Percentiles rank a stretch among this genome's conserved stretches.
These are phyloP conservation scores for Lagerstroemia speciosa DNA, from an alignment of 345 rosid genomes.

Conservation along the genomic window DNA sequence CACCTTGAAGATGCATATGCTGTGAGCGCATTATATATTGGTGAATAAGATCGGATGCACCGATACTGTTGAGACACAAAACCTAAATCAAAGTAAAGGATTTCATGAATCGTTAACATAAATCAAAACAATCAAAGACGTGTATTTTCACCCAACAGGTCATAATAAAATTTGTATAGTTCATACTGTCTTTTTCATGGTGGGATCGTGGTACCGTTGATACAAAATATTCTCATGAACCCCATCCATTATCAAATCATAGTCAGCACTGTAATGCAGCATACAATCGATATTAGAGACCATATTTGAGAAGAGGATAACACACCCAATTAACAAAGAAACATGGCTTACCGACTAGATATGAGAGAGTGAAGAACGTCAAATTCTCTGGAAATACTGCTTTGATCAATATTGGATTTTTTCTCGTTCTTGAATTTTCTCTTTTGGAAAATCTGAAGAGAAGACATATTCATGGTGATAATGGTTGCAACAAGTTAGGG, in stretches of 20 bases:
- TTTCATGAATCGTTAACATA: not conserved
- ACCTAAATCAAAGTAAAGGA: conserved; percentile 29
- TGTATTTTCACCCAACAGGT: not conserved
- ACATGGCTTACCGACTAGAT: conserved; percentile 51
- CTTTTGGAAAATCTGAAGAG: conserved; percentile 70
- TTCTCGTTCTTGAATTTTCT: conserved; percentile 48
- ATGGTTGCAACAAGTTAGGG: conserved; percentile 8
- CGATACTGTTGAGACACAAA: conserved; percentile 62
- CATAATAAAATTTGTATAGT: conserved; percentile 5
- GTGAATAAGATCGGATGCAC: conserved; percentile 63
- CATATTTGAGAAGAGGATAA: conserved; percentile 7
- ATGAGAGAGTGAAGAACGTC: conserved; percentile 55
- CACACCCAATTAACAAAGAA: not conserved
- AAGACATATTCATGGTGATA: conserved; percentile 7
- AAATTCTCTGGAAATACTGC: conserved; percentile 38
- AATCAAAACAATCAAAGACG: conserved; percentile 1
- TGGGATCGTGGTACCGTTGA: conserved; percentile 88
- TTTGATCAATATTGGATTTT: conserved; percentile 19
- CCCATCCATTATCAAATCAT: conserved; percentile 78
- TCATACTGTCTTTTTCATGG: conserved; percentile 87
- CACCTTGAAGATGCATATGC: conserved; percentile 70
- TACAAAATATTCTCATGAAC: conserved; percentile 80
- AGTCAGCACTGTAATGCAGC: conserved; percentile 67
- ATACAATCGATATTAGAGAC: conserved; percentile 14
- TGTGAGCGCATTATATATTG: conserved; percentile 62